Conservation (phyloP, 306 rosid species). For the Sindora glabra region DNA sequence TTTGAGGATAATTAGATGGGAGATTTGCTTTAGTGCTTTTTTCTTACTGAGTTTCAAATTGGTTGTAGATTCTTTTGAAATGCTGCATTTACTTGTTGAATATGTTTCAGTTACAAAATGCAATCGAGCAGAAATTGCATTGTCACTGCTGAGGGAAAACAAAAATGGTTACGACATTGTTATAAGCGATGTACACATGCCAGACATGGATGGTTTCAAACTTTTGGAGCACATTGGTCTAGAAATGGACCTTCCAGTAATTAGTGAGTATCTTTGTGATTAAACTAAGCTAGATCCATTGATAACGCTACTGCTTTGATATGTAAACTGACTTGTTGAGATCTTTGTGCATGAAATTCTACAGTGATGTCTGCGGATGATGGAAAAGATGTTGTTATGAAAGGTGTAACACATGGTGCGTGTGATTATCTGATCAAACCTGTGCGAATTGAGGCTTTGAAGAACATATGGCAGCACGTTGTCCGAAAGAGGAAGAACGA, state of each 20-base stretch:
- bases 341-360: no score
- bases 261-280: conserved; percentile 60
- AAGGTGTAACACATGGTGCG: conserved; percentile 60
- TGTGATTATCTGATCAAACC: conserved; percentile 13
- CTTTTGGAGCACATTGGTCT: conserved; percentile 84
- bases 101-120: conserved; percentile 66
- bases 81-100: conserved; percentile 10
- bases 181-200: conserved; percentile 97
- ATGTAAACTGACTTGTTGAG: no score
- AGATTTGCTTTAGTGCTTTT: conserved; percentile 22
- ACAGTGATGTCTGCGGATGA: conserved; percentile 56
- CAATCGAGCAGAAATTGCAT: conserved; percentile 71
- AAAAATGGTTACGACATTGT: conserved; percentile 87
- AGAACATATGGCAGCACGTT: not conserved
- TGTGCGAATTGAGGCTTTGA: not conserved
- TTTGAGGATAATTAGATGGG: conserved; percentile 1
- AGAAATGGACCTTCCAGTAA: conserved; percentile 98
- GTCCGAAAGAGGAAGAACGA: not conserved
- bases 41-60: no score
- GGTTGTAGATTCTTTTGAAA: not conserved
- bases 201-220: conserved; percentile 98
- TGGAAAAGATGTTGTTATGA: conserved; percentile 51
- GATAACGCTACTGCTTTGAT: not conserved
- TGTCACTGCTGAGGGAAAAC: conserved; percentile 62
- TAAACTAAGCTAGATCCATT: conserved; percentile 3